phyloP scores from a whole-genome alignment of 768 basidiomycete species.

The Crepidotus variabilis region DNA sequence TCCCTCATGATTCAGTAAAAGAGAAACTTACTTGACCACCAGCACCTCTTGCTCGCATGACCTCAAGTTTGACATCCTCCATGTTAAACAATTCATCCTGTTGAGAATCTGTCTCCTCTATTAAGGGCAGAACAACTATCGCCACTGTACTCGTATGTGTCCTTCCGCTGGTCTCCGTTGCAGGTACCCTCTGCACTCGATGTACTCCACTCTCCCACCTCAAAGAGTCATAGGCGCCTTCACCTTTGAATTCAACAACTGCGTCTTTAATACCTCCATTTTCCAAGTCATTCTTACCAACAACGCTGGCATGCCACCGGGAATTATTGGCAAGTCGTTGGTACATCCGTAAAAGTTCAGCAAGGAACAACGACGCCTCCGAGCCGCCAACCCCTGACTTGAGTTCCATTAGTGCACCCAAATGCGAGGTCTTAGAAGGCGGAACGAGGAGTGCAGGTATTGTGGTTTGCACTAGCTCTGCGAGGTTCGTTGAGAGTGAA shows the following conservation, averaged over 20 bases:
- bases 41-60: conserved; percentile 95
- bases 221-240: conserved; percentile 73
- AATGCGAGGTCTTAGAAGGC: conserved; percentile 54
- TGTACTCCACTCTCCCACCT: conserved; percentile 96
- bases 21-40: conserved; percentile 76
- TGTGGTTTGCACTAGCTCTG: conserved; percentile 31
- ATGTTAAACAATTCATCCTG: conserved; percentile 71
- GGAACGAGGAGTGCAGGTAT: conserved; percentile 78
- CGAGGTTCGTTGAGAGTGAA: conserved; percentile 35
- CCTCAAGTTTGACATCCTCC: conserved; percentile 87
- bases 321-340: conserved; percentile 53
- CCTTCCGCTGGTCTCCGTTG: conserved; percentile 83
- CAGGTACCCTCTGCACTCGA: conserved; percentile 90
- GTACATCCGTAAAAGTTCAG: conserved; percentile 82
- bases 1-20: not conserved
- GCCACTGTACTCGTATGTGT: conserved; percentile 92
- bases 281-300: conserved; percentile 55
- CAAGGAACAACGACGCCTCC: conserved; percentile 80
- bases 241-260: conserved; percentile 73
- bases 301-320: conserved; percentile 58
- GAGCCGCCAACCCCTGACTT: conserved; percentile 93
- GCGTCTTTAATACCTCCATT: conserved; percentile 75
- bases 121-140: conserved; percentile 79
- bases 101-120: conserved; percentile 57
- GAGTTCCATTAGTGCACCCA: conserved; percentile 84